These are phyloP conservation scores for Aspergillus fijiensis DNA, from an alignment of 2,329 filamentous ascomycete genomes.

Conservation along the genomic window DNA sequence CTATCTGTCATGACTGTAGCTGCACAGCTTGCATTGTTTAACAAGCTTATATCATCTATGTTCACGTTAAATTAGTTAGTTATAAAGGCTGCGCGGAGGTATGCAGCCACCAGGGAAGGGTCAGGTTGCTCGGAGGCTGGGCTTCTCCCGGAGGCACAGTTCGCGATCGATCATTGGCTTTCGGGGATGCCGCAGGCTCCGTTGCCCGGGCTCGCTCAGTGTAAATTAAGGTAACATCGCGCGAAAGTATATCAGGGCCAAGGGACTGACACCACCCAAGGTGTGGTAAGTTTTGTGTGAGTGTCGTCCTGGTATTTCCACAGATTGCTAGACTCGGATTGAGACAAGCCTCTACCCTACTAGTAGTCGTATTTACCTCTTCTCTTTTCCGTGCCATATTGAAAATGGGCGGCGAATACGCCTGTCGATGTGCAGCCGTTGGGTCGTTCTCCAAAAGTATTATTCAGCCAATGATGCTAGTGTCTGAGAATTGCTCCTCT, in stretches of 20 bases:
- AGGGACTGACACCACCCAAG: neutral
- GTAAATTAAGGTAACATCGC: neutral
- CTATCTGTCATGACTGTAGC: neutral
- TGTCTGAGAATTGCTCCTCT: too few relatives aligned
- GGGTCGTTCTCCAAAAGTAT: too few relatives aligned
- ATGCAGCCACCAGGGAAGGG: neutral
- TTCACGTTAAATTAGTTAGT: too few relatives aligned
- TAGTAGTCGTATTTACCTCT: too few relatives aligned
- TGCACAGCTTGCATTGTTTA: neutral
- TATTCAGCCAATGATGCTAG: too few relatives aligned
- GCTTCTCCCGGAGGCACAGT: neutral
- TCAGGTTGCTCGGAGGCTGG: neutral
- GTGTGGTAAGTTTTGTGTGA: neutral
- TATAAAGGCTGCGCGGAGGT: neutral
- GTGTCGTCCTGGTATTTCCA: neutral
- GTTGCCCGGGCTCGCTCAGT: neutral
- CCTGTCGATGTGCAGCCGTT: too few relatives aligned
- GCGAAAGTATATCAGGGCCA: neutral
- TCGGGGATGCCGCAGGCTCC: neutral
- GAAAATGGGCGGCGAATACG: too few relatives aligned
- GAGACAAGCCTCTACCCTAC: too few relatives aligned
- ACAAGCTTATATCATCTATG: neutral
- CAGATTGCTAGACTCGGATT: neutral
- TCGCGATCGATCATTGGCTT: neutral
- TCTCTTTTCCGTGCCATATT: too few relatives aligned